A percentile compares a stretch with the other conserved stretches of the same genome.
phyloP scores from a whole-genome alignment of 352 stramenopile genomes.

The Lagenidium giganteum region DNA sequence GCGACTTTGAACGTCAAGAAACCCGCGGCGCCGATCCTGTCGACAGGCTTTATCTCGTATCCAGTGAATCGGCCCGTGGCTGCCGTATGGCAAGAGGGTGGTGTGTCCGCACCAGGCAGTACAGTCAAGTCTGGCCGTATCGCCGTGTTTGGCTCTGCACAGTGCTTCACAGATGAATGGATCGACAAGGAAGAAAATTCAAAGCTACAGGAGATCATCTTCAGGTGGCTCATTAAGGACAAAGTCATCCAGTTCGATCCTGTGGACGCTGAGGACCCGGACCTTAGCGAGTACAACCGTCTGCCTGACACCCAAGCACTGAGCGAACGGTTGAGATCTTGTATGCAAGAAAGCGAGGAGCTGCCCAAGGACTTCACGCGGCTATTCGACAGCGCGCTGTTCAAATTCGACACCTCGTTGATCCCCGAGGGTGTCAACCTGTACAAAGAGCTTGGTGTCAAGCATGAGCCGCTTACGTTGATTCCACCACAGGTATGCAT shows the following conservation, averaged over 20 bases:
- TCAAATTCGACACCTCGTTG: slow-evolving; percentile 93
- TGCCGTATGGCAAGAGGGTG: slow-evolving; percentile 84
- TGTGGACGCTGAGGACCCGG: slow-evolving; percentile 73
- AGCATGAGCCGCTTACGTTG: slow-evolving; percentile 93
- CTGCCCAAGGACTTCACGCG: slow-evolving; percentile 93
- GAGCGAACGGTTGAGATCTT: slow-evolving; percentile 89
- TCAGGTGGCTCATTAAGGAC: slow-evolving; percentile 91
- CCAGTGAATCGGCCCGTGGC: slow-evolving; percentile 92
- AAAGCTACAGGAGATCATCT: slow-evolving; percentile 90
- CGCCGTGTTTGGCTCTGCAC: slow-evolving; percentile 86
- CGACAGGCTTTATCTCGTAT: slow-evolving; percentile 93
- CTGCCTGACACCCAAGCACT: slow-evolving; percentile 93
- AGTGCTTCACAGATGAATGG: slow-evolving; percentile 95
- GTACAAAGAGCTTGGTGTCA: slow-evolving; percentile 90
- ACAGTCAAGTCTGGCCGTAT: slow-evolving; percentile 64
- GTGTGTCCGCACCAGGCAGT: slow-evolving; percentile 47
- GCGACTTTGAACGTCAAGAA: slow-evolving; percentile 92
- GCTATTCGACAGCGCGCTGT: slow-evolving; percentile 92
- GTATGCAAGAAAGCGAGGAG: slow-evolving; percentile 93
- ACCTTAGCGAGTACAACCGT: slow-evolving; percentile 86
- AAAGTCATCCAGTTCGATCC: slow-evolving; percentile 58
- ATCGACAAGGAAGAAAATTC: slow-evolving; percentile 94
- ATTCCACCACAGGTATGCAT: slow-evolving; percentile 88
- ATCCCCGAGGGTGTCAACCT: slow-evolving; percentile 92
- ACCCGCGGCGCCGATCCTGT: slow-evolving; percentile 79